Percentiles rank a stretch among this genome's conserved stretches.
Evolutionary conservation across 768 basidiomycete species (phyloP).

Genomic region (Dacryopinax spathularia): DNA sequence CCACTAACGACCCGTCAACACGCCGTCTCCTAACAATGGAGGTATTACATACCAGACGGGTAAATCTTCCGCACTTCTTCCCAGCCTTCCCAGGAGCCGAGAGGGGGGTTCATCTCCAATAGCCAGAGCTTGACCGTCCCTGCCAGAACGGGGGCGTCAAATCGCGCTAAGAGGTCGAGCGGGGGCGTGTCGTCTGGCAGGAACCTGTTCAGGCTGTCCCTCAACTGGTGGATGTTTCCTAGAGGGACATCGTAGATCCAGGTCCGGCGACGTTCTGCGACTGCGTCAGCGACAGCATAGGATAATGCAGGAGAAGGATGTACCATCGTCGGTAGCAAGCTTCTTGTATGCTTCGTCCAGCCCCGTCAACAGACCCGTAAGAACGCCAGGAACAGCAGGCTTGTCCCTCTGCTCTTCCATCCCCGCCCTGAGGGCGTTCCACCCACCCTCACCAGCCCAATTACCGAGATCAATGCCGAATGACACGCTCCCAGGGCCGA

Average conservation of each 20-base stretch:
- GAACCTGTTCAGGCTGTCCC: constrained; percentile 69
- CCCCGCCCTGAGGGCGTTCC: constrained; percentile 39
- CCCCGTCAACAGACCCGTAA: constrained; percentile 49
- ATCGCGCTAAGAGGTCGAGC: constrained; percentile 47
- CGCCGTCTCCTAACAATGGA: neutral
- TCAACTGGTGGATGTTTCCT: constrained; percentile 64
- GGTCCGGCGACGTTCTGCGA: constrained; percentile 62
- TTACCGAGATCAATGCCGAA: constrained; percentile 79
- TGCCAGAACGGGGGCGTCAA: constrained; percentile 78
- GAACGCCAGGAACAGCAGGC: constrained; percentile 50
- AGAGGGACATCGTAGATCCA: constrained; percentile 92
- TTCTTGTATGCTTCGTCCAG: constrained; percentile 49
- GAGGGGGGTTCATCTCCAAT: constrained; percentile 79
- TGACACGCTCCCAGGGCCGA: constrained; percentile 67
- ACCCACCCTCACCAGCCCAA: constrained; percentile 73
- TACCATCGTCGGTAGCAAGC: constrained; percentile 50
- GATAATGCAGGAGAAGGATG: constrained; percentile 15
- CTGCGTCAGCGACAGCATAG: neutral
- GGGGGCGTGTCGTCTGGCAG: constrained; percentile 38
- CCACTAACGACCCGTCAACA: constrained; percentile 27
- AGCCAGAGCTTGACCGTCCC: constrained; percentile 76
- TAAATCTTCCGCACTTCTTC: constrained; percentile 83
- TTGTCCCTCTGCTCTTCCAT: constrained; percentile 45
- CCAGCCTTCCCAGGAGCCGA: constrained; percentile 79
- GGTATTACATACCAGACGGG: constrained; percentile 37